phyloP scores from a whole-genome alignment of 108 stramenopile genomes.

The Aurantiochytrium sp. region DNA sequence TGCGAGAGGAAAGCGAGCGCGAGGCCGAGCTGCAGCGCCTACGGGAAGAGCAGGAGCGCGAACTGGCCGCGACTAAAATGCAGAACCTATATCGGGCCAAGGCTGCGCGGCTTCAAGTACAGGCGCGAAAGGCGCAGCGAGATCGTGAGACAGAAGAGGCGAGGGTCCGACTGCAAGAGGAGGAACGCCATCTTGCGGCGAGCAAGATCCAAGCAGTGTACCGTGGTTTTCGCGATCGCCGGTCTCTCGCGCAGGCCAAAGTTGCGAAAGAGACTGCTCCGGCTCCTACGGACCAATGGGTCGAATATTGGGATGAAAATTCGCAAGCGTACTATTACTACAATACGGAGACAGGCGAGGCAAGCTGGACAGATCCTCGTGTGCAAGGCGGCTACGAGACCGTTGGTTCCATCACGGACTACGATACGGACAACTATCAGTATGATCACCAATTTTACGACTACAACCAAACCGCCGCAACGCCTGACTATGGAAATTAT shows the following conservation, averaged over 20 bases:
- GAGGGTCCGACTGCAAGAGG: background rate
- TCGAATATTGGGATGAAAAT: slow-evolving; percentile 38
- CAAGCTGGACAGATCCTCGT: slow-evolving; percentile 30
- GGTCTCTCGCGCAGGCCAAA: background rate
- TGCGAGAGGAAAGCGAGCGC: background rate
- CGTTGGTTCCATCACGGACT: background rate
- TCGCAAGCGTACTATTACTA: slow-evolving; percentile 42
- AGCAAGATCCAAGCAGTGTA: background rate
- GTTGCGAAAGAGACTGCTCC: background rate
- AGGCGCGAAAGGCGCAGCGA: background rate
- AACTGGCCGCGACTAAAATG: background rate
- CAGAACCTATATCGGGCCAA: background rate
- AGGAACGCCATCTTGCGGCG: background rate
- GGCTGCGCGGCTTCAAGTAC: background rate
- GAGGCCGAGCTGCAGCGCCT: background rate
- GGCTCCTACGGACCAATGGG: slow-evolving; percentile 33
- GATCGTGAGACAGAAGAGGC: background rate
- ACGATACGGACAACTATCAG: slow-evolving; percentile 17
- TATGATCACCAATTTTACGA: background rate
- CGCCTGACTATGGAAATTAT: no score
- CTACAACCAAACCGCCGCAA: background rate
- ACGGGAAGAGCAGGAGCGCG: background rate
- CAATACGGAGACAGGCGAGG: slow-evolving; percentile 41
- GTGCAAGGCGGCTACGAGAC: slow-evolving; percentile 16
- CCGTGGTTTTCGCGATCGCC: background rate